A percentile compares a stretch with the other conserved stretches of the same genome.
These are phyloP conservation scores for Gossypioides kirkii DNA, from an alignment of 345 rosid species.

Conservation along the genomic window DNA sequence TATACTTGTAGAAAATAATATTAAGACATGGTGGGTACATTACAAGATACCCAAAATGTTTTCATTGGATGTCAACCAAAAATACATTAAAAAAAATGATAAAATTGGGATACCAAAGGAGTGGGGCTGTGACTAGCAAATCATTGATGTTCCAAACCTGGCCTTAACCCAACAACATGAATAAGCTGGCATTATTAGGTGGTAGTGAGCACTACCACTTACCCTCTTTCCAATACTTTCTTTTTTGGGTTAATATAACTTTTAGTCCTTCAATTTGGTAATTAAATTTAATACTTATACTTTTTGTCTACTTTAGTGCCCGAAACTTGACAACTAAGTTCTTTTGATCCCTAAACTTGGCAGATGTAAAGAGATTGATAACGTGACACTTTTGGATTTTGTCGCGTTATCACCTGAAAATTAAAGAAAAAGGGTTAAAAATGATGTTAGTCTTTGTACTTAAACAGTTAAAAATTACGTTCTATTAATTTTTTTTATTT, in stretches of 20 bases:
- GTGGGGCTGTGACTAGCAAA: slow-evolving; percentile 3
- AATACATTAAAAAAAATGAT: not conserved
- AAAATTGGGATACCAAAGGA: not conserved
- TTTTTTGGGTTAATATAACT: not conserved
- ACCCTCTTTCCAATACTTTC: not conserved
- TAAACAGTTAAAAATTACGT: no score
- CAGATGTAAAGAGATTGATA: no score
- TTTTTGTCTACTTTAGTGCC: no score
- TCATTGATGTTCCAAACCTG: slow-evolving; percentile 8
- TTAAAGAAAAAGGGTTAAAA: no score
- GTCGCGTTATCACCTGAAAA: no score
- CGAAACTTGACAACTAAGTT: no score
- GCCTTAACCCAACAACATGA: not conserved
- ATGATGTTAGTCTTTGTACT: no score
- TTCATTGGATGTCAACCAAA: not conserved
- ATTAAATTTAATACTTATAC: no score
- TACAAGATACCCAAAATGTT: not conserved
- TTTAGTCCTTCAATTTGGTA: no score
- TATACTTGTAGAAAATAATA: not conserved
- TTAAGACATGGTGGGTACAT: not conserved
- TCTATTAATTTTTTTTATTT: no score
- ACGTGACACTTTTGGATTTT: no score
- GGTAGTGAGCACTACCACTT: not conserved
- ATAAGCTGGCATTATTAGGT: slow-evolving; percentile 10
- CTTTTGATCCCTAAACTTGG: no score